Percentiles rank a stretch among this genome's conserved stretches.
phyloP scores from a whole-genome alignment of 768 basidiomycete genomes.

The Serendipita sp. region DNA sequence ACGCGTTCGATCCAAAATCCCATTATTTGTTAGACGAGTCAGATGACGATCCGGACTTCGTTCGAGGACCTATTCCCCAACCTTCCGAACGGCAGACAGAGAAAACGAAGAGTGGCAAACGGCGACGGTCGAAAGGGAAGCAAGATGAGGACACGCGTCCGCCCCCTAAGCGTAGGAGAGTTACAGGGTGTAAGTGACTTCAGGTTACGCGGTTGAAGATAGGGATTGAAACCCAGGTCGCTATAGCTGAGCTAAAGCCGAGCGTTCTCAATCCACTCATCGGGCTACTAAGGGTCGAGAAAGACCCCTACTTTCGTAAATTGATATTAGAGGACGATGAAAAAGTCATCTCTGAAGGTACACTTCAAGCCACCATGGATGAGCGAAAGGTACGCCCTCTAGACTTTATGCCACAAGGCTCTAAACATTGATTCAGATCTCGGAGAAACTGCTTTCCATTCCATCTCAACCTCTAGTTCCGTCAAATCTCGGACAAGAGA shows the following conservation, averaged over 20 bases:
- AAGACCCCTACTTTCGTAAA: background rate
- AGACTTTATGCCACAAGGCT: too few relatives aligned
- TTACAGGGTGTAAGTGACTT: background rate
- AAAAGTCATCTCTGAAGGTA: background rate
- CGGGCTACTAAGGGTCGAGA: background rate
- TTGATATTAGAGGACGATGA: background rate
- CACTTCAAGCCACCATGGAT: background rate
- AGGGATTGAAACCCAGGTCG: too few relatives aligned
- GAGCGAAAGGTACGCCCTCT: background rate
- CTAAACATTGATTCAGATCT: too few relatives aligned
- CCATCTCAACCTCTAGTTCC: too few relatives aligned
- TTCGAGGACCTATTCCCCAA: background rate
- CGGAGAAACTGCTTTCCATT: too few relatives aligned
- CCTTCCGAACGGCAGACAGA: background rate
- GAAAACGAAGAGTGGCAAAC: background rate
- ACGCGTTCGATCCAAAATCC: too few relatives aligned
- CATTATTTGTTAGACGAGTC: background rate
- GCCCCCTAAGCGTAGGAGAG: background rate
- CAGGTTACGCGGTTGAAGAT: too few relatives aligned
- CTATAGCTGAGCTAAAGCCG: background rate
- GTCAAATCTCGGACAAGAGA: too few relatives aligned
- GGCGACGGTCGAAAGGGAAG: background rate
- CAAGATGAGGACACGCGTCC: background rate
- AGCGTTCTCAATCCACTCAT: background rate
- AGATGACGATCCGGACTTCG: background rate